Evolutionary conservation across 805 yeast species (phyloP), one percentile per base, ranked within the genome.

Genomic region (Candida orba): DNA sequence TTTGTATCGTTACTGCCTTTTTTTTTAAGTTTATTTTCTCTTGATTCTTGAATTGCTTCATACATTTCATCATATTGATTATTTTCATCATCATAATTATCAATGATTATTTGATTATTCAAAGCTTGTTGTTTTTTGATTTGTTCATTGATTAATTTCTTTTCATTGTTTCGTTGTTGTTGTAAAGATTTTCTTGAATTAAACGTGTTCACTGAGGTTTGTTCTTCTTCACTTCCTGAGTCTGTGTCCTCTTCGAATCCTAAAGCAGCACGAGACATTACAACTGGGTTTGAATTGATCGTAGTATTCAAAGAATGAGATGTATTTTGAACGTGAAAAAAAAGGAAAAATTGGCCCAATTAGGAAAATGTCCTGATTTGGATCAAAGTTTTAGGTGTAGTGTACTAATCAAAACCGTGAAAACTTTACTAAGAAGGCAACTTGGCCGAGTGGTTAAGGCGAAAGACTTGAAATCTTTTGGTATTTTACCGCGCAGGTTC

Each of bases 41-140:
- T 41, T n/a, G 43, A 40, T 41, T 49, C 45, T 51, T 42, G 50
- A 31, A 74, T 66, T 4, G 59, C 57, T 34, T 74, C 80, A 44
- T 68, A 71, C 1, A 68, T 69, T 38, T 69, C 78, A 45, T 74
- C 81, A 48, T 71, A 75, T 13, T 62, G 66, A 46, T 65, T 71
- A 4, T 57, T 46, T 4, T 37, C 38, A 9, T 29, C 34, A 15
- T n/a, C 36, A 22, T 37, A 4, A 8, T 24, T 25, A 18, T 6
- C 9, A 10, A 17, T 17, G 30, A 37, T 13, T 14, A 36, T 17
- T 25, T 18, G 40, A 8, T 20, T n/a, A 30, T 37, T 37, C 5
- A 37, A 15, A 3, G 20, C 6, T 8, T 36, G 27, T 25, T 27
- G 12, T 10, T 36, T 27, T 18, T 36, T 36, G 39, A 25, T 23